Conservation (phyloP, 176 grass and related monocot genomes). For the Avena atlantica region DNA sequence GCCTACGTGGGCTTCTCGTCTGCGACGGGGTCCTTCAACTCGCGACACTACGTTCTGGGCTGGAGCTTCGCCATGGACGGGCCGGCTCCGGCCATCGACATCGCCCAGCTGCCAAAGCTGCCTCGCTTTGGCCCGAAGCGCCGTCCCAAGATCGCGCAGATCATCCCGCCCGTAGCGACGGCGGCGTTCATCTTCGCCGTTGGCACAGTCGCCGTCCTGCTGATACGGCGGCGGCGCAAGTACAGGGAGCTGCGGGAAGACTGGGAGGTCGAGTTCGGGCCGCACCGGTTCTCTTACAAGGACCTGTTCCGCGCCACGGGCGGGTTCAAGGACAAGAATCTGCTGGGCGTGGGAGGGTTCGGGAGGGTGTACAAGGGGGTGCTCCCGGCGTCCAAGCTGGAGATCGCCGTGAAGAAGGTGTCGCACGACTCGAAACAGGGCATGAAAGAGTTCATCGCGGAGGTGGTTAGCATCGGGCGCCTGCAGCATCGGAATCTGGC, state of each 20-base stretch:
- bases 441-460: slow-evolving; percentile 20
- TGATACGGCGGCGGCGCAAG: slow-evolving; percentile 2
- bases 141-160: background rate
- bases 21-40: slow-evolving; percentile 10
- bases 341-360: slow-evolving; percentile 12
- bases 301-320: background rate
- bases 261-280: slow-evolving; percentile 26
- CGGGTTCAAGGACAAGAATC: slow-evolving; percentile 21
- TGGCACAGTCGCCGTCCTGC: background rate
- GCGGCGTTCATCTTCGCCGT: background rate
- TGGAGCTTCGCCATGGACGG: slow-evolving; percentile 18
- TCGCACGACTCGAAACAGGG: slow-evolving; percentile 9
- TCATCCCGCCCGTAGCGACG: slow-evolving; percentile 17
- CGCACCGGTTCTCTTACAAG: slow-evolving; percentile 27
- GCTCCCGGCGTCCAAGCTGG: background rate
- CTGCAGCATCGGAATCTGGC: slow-evolving; percentile 4
- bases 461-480: slow-evolving; percentile 15
- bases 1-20: slow-evolving; percentile 23
- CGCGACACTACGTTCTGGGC: slow-evolving; percentile 16
- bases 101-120: slow-evolving; percentile 17
- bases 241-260: slow-evolving; percentile 18
- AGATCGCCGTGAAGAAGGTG: slow-evolving; percentile 15
- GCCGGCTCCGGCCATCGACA: slow-evolving; percentile 20
- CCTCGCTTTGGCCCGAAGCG: background rate
- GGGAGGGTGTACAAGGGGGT: slow-evolving; percentile 20